Percentiles rank a stretch among this genome's conserved stretches.
These are phyloP conservation scores for Lentinula aciculospora DNA, from an alignment of 768 basidiomycete species.

Conservation along the genomic window DNA sequence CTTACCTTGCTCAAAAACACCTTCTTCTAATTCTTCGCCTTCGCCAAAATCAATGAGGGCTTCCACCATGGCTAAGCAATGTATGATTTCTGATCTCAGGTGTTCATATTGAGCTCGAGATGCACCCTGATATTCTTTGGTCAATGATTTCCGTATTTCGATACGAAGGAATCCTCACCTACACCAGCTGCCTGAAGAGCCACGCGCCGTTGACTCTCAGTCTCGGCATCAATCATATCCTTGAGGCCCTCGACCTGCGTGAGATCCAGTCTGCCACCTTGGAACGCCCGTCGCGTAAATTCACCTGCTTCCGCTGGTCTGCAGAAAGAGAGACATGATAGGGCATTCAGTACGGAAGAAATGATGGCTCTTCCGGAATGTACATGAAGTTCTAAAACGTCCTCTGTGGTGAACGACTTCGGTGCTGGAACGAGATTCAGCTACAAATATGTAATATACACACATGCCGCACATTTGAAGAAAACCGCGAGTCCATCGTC, in stretches of 20 bases:
- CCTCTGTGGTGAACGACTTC: conserved; percentile 79
- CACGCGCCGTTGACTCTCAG: conserved; percentile 71
- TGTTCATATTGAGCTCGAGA: conserved; percentile 55
- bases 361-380: conserved; percentile 85
- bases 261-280: conserved; percentile 76
- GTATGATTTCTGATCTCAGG: conserved; percentile 60
- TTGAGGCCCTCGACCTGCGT: conserved; percentile 87
- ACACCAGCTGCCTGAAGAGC: conserved; percentile 70
- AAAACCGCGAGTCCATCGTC: conserved; percentile 82
- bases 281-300: conserved; percentile 81
- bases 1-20: conserved; percentile 65
- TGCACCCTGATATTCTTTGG: conserved; percentile 46
- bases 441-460: not conserved
- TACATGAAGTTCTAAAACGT: conserved; percentile 78
- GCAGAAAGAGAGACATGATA: conserved; percentile 55
- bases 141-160: conserved; percentile 1
- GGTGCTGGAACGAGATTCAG: conserved; percentile 40
- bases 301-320: conserved; percentile 85
- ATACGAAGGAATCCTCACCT: conserved; percentile 20
- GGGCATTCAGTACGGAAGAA: conserved; percentile 58
- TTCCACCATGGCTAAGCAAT: conserved; percentile 74
- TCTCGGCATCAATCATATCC: conserved; percentile 87
- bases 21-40: conserved; percentile 85
- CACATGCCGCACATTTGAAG: conserved; percentile 53
- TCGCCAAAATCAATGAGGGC: conserved; percentile 94